Conservation (phyloP, 164 flowering plant genomes). For the Stephania japonica region DNA sequence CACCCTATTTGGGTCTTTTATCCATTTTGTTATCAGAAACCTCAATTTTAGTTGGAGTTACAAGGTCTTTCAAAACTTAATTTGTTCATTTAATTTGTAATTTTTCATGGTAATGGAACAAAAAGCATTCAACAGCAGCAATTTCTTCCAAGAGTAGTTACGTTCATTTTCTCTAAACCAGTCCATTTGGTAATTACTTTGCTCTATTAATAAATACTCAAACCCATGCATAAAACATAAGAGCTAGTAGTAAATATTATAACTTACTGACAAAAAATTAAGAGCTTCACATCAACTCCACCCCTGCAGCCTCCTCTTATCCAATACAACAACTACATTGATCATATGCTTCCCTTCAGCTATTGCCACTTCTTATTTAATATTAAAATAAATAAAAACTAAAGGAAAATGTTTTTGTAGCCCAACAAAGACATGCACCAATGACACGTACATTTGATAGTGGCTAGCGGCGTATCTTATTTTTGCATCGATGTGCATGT, state of each 20-base stretch:
- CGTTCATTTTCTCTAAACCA: constrained; percentile 4
- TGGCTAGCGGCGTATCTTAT: too few species aligned
- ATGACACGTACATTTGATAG: too few species aligned
- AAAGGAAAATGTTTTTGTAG: too few species aligned
- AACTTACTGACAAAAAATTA: too few species aligned
- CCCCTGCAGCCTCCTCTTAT: too few species aligned
- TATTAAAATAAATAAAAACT: too few species aligned
- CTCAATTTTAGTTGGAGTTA: background rate
- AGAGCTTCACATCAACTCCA: too few species aligned
- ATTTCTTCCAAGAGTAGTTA: background rate
- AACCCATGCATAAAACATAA: background rate
- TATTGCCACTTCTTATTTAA: too few species aligned
- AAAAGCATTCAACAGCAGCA: background rate
- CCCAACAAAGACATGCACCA: too few species aligned
- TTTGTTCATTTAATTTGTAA: background rate
- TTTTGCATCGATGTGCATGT: too few species aligned
- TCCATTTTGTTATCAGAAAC: background rate
- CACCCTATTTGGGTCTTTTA: background rate
- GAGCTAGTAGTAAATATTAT: background rate
- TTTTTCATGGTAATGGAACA: background rate
- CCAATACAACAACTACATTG: too few species aligned
- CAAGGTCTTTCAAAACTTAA: background rate
- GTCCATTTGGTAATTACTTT: background rate
- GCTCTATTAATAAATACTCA: background rate
- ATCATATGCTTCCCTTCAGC: too few species aligned